Evolutionary conservation across 345 rosid species (phyloP), one percentile per base, ranked within the genome.

Genomic region (Hibiscus trionum): DNA sequence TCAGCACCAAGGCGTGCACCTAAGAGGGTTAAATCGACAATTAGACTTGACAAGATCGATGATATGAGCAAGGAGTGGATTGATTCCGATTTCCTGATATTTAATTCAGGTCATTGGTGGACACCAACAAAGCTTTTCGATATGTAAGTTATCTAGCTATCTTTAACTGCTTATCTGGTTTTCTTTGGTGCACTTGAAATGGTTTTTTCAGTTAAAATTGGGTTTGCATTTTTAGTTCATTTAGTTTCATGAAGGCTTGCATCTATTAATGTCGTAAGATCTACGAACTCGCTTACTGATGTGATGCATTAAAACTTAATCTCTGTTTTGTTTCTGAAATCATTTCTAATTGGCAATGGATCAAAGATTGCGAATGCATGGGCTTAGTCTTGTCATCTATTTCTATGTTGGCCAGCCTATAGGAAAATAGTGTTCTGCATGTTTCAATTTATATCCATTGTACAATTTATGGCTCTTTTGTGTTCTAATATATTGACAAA

Each of bases 61-160:
- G 85, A 80, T 62, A 83, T 85, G 71, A 86, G 86, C 86, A 80
- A 82, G 16, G 89, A 90, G 78, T 90, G 96, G 92, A 80, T 85
- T 70, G 86, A 90, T 78, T 76, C 92, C 10, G 96, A 90, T 70
- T 77, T 80, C 76, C 72, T 90, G 72, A 73, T 90, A 42, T 86
- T 90, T 65, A 90, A 90, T 78, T 82, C 96, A 15, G 92, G 90
- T 61, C 96, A 90, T 37, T 90, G 92, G 96, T 90, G 96, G 92
- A 86, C 86, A 3, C 84, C 82, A 16, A 84, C 82, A 42, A 90
- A 90, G 82, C 92, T 90, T 62, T 88, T 86, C 64, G 87, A 90
- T 56, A 77, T 86, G 96, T 90, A 83, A 86, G 90, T 79, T 69
- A 49, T 69, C 70, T 52, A 29, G 59, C 44, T 31, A 17, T 5